Evolutionary conservation across 257 asterid genomes (phyloP).

Genomic region (Lycium barbarum): DNA sequence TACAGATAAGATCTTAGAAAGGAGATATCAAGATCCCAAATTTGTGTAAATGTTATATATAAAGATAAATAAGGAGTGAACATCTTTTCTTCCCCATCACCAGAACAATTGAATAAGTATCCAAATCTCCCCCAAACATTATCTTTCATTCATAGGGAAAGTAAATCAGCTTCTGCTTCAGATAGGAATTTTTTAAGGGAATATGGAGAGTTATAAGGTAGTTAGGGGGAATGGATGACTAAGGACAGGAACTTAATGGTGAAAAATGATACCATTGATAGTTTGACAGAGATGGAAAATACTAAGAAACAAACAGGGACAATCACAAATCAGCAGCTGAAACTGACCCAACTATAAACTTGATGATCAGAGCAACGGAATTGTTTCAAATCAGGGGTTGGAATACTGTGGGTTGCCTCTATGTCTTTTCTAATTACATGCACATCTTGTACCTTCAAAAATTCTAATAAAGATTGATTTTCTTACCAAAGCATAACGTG

Average conservation of each 20-base stretch:
- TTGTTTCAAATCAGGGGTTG: background rate
- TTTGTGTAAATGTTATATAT: background rate
- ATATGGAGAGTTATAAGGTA: background rate
- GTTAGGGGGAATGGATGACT: background rate
- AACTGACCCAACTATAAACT: conserved; percentile 10
- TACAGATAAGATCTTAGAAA: conserved; percentile 1
- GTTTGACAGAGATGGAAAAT: background rate
- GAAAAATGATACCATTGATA: background rate
- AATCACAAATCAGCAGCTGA: conserved; percentile 1
- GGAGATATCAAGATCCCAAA: background rate
- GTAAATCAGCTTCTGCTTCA: background rate
- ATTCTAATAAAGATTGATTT: too few species aligned
- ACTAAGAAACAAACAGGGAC: background rate
- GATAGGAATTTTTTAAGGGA: background rate
- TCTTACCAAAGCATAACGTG: too few species aligned
- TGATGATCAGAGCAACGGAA: background rate
- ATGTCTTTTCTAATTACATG: background rate
- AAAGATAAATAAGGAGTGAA: background rate
- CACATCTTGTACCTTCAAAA: too few species aligned
- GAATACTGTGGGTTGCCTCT: background rate
- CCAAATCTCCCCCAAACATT: background rate
- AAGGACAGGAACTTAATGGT: background rate
- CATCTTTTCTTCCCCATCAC: background rate
- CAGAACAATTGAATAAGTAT: background rate
- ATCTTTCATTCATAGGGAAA: background rate